Percentiles rank a stretch among this genome's conserved stretches.
These are phyloP conservation scores for Colletotrichum sp. DNA, from an alignment of 2,329 filamentous ascomycete species.

Conservation along the genomic window DNA sequence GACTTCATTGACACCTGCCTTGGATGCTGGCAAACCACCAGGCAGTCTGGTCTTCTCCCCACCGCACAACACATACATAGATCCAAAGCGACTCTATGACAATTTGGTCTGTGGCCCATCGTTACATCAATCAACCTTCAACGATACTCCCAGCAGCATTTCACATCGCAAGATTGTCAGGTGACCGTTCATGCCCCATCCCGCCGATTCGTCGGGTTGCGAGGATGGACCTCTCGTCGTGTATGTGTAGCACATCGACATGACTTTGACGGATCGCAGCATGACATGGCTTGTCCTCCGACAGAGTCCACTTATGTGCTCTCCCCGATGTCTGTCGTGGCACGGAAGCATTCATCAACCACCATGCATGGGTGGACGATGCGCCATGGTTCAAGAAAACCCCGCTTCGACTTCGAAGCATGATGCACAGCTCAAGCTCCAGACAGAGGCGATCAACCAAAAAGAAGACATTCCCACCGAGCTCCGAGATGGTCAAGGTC, in stretches of 20 bases:
- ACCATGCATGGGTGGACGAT: background rate
- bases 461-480: background rate
- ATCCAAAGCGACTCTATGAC: background rate
- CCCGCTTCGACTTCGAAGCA: background rate
- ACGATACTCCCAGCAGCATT: background rate
- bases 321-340: background rate
- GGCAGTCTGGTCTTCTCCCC: background rate
- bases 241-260: background rate
- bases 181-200: background rate
- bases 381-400: background rate
- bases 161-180: background rate
- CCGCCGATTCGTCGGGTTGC: background rate
- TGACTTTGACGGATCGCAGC: background rate
- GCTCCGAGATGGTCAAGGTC: background rate
- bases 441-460: background rate
- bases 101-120: background rate
- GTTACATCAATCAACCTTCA: background rate
- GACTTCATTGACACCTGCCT: background rate
- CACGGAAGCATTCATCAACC: background rate
- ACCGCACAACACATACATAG: background rate
- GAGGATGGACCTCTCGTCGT: background rate
- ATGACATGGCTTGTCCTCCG: background rate
- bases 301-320: background rate
- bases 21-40: background rate
- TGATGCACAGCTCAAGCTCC: background rate